Conservation (phyloP, 768 basidiomycete genomes). For the Rhizopogon vinicolor region DNA sequence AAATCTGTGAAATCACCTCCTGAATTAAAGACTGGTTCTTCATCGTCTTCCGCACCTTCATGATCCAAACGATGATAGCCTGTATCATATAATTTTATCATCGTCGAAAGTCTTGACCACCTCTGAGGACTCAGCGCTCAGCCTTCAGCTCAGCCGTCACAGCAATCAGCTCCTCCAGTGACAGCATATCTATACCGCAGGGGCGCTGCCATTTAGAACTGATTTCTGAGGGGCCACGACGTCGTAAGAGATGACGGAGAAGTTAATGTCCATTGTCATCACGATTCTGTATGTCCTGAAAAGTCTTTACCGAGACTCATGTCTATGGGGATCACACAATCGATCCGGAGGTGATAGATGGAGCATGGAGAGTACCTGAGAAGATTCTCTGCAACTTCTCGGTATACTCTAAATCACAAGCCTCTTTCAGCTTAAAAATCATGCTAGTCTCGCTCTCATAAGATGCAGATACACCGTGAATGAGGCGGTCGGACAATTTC, state of each 20-base stretch:
- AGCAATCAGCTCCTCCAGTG: slow-evolving; percentile 69
- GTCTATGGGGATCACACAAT: neutral
- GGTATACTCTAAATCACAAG: slow-evolving; percentile 95
- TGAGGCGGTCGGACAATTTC: slow-evolving; percentile 88
- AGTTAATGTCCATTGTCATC: slow-evolving; percentile 83
- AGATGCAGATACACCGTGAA: slow-evolving; percentile 86
- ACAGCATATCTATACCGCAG: slow-evolving; percentile 91
- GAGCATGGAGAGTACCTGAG: slow-evolving; percentile 52
- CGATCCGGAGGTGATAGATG: neutral
- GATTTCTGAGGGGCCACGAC: slow-evolving; percentile 93
- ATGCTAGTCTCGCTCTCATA: slow-evolving; percentile 97
- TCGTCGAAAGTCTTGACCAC: slow-evolving; percentile 94
- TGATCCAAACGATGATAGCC: slow-evolving; percentile 90
- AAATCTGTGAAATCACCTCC: slow-evolving; percentile 86
- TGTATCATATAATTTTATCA: slow-evolving; percentile 95
- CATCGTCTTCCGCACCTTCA: slow-evolving; percentile 94
- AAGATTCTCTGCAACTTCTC: slow-evolving; percentile 97
- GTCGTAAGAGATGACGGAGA: slow-evolving; percentile 91
- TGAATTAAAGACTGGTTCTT: slow-evolving; percentile 88
- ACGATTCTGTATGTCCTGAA: slow-evolving; percentile 85
- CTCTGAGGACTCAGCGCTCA: slow-evolving; percentile 80
- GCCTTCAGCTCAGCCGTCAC: slow-evolving; percentile 84
- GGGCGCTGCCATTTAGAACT: slow-evolving; percentile 88
- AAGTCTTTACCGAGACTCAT: slow-evolving; percentile 87
- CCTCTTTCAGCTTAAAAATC: slow-evolving; percentile 97